Percentiles rank a stretch among this genome's conserved stretches.
phyloP scores from a whole-genome alignment of 139 green algal species.

The Micromonas pusilla region DNA sequence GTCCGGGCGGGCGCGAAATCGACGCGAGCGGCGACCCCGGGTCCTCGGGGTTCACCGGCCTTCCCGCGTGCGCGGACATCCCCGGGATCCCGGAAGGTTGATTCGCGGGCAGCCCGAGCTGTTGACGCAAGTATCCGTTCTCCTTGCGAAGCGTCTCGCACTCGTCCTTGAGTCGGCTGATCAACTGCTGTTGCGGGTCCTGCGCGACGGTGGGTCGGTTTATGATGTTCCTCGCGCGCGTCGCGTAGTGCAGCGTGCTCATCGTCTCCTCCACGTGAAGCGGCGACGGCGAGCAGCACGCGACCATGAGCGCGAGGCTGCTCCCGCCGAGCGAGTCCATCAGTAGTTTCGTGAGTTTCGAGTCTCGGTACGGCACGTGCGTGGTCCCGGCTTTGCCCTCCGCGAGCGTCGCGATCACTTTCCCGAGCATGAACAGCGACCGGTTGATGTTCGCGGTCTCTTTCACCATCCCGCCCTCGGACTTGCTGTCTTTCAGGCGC shows the following conservation, averaged over 20 bases:
- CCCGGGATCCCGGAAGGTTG: too few species aligned
- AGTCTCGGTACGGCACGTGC: constrained; percentile 47
- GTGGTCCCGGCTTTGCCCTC: not conserved
- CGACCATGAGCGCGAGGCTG: constrained; percentile 77
- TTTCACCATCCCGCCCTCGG: constrained; percentile 59
- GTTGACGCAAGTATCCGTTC: not conserved
- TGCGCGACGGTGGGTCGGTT: constrained; percentile 55
- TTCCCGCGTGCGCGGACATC: too few species aligned
- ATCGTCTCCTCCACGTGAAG: constrained; percentile 66
- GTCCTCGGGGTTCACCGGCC: too few species aligned
- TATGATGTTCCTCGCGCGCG: constrained; percentile 78
- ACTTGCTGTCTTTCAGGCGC: constrained; percentile 70
- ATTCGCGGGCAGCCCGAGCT: not conserved
- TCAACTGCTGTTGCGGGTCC: not conserved
- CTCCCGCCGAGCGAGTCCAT: constrained; percentile 68
- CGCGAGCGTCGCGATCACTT: constrained; percentile 50
- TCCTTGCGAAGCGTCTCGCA: not conserved
- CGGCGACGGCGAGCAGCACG: constrained; percentile 66
- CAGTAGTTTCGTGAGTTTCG: constrained; percentile 78
- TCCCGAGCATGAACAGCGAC: constrained; percentile 82
- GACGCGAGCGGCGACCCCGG: too few species aligned
- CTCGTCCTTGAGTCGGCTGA: not conserved
- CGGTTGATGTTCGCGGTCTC: constrained; percentile 92
- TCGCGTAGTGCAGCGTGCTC: constrained; percentile 78
- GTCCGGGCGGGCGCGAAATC: too few species aligned